phyloP scores from a whole-genome alignment of 192 early-diverging fungal species.

The Linnemannia zychae region DNA sequence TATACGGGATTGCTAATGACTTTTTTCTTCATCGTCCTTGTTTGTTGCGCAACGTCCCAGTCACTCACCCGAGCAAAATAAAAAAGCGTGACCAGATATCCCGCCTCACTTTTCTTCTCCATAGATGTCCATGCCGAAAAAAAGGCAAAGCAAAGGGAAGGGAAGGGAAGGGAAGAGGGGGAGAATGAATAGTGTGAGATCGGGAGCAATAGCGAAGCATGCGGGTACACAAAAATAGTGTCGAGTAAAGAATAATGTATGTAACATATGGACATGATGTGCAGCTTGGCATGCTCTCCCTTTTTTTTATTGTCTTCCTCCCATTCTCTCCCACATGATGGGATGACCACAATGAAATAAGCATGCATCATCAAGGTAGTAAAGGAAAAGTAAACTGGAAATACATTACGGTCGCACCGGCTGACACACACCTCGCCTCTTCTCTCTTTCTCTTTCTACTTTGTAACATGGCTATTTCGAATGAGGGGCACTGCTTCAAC shows the following conservation, averaged over 20 bases:
- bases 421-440: background rate
- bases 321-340: conserved; percentile 30
- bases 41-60: background rate
- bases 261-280: background rate
- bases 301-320: background rate
- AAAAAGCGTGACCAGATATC: background rate
- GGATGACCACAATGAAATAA: conserved; percentile 26
- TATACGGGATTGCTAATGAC: background rate
- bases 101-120: background rate
- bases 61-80: background rate
- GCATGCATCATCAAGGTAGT: background rate
- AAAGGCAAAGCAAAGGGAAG: background rate
- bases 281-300: conserved; percentile 12
- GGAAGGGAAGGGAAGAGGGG: background rate
- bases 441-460: background rate
- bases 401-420: background rate
- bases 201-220: too few species aligned
- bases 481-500: background rate
- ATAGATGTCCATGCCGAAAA: conserved; percentile 1
- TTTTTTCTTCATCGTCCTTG: background rate
- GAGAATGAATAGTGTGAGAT: too few species aligned
- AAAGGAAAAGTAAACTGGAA: background rate
- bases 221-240: conserved; percentile 7
- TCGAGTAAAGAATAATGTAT: background rate
- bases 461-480: background rate